Base-by-base conservation (phyloP, 257 asterid genomes). In the Pogostemon cablin region DNA sequence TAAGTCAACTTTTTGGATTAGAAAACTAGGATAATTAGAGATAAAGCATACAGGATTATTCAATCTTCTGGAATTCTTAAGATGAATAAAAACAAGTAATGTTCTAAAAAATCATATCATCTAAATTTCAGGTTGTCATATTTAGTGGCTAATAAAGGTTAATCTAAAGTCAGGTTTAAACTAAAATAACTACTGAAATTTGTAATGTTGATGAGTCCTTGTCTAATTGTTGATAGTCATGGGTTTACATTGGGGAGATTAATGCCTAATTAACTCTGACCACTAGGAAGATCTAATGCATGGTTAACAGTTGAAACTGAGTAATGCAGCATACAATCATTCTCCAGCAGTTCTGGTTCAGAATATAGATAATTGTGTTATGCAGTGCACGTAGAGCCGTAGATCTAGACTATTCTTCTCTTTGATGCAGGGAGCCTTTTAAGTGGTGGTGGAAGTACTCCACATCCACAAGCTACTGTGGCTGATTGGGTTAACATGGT, bases 391-490 rank as follows among this genome's bases (percentile, higher is more conserved):
- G 2, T 7, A 65, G 59, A 1, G 5, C 1, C 40, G 34, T 9
- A 32, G 34, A 56, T 69, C 7, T 7, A 57, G 48, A 52, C 5
- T 7, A 25, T 38, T 5, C 6, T 38, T 63, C 68, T 32, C 9
- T 20, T 20, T 66, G 60, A 50, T 84, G 81, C 70, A 91, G 96
- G 97, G 70, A 89, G 97, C 72, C 60, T 91, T 57, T 75, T 91
- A 71, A 91, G 97, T 64, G 95, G 97, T 20, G 97, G 97, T 49
- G 97, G 97, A 68, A 91, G 96, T 74, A 62, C 80, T n/a, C 97
- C 96, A n/a, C 88, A 38, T 73, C 90, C 82, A 20, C 79, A 68
- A 75, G 97, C 96, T 77, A 84, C 86, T 64, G 90, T 84, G 17
- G 69, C 81, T 41, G 95, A 91, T 72, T 88, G 97, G 97, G 92